Evolutionary conservation across 345 rosid species (phyloP).

Genomic region (Isatis tinctoria): DNA sequence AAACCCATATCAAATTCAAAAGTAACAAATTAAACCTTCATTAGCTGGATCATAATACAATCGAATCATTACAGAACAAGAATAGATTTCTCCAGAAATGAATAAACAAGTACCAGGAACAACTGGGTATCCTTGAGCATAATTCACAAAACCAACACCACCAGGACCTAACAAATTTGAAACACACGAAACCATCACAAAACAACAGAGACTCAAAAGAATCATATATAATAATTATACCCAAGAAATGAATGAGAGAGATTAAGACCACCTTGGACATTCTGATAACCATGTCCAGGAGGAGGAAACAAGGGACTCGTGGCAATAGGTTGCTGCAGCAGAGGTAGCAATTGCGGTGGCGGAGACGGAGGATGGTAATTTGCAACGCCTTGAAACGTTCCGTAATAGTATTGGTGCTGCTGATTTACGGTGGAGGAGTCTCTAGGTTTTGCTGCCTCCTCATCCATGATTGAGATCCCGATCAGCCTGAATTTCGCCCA

Average conservation of each 20-base stretch:
- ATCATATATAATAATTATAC: too few relatives aligned
- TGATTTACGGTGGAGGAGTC: slow-evolving; percentile 20
- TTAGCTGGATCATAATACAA: too few relatives aligned
- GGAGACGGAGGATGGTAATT: slow-evolving; percentile 54
- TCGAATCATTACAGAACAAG: too few relatives aligned
- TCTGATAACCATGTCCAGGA: slow-evolving; percentile 46
- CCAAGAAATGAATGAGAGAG: too few relatives aligned
- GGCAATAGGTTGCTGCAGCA: slow-evolving; percentile 25
- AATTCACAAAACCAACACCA: too few relatives aligned
- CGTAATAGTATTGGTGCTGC: slow-evolving; percentile 46
- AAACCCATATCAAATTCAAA: not conserved
- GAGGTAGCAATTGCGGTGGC: slow-evolving; percentile 44
- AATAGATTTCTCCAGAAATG: too few relatives aligned
- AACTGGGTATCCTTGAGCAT: slow-evolving; percentile 32
- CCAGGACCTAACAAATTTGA: slow-evolving; percentile 10
- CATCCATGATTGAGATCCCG: slow-evolving; percentile 39
- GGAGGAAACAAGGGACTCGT: slow-evolving; percentile 29
- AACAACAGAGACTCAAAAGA: not conserved
- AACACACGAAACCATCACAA: not conserved
- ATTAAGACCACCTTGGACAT: slow-evolving; percentile 45
- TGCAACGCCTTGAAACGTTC: slow-evolving; percentile 90
- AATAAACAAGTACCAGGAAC: slow-evolving; percentile 32
- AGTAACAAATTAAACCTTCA: too few relatives aligned
- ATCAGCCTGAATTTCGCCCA: not conserved
- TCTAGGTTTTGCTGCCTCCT: slow-evolving; percentile 42